A percentile compares a stretch with the other conserved stretches of the same genome.
Evolutionary conservation across 495 filamentous ascomycete species (phyloP).

Genomic region (Umbilicaria muhlenbergii): DNA sequence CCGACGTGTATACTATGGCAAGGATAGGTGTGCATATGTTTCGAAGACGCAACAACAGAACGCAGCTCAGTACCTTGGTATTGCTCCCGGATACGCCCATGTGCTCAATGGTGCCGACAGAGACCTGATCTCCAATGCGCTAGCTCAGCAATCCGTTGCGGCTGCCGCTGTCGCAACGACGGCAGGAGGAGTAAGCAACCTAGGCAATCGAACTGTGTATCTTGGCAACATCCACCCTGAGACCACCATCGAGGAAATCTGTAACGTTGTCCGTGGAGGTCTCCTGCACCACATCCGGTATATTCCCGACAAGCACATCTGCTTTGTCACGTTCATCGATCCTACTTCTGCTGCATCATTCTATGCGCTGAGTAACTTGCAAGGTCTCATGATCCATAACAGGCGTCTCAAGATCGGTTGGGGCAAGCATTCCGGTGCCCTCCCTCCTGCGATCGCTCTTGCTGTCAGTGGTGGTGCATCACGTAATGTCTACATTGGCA

Average conservation of each 20-base stretch:
- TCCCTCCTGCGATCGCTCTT: conserved; percentile 89
- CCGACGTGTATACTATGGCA: conserved; percentile 92
- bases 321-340: conserved; percentile 98
- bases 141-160: conserved; percentile 94
- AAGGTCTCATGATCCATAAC: conserved; percentile 98
- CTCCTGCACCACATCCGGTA: conserved; percentile 95
- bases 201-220: conserved; percentile 95
- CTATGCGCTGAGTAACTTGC: conserved; percentile 91
- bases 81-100: conserved; percentile 93
- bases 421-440: conserved; percentile 96
- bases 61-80: conserved; percentile 93
- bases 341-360: conserved; percentile 95
- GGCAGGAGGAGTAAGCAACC: conserved; percentile 89
- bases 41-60: conserved; percentile 99
- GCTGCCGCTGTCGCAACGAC: conserved; percentile 93
- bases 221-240: conserved; percentile 98
- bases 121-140: conserved; percentile 85
- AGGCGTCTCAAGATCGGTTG: conserved; percentile 95
- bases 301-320: conserved; percentile 99
- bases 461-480: conserved; percentile 91
- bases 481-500: conserved; percentile 94
- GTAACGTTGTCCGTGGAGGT: conserved; percentile 88
- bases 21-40: conserved; percentile 95
- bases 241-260: conserved; percentile 96
- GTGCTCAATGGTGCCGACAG: conserved; percentile 90